Percentiles rank a stretch among this genome's conserved stretches.
These are phyloP conservation scores for Fagopyrum esculentum DNA, from an alignment of 148 eudicot species.

Conservation along the genomic window DNA sequence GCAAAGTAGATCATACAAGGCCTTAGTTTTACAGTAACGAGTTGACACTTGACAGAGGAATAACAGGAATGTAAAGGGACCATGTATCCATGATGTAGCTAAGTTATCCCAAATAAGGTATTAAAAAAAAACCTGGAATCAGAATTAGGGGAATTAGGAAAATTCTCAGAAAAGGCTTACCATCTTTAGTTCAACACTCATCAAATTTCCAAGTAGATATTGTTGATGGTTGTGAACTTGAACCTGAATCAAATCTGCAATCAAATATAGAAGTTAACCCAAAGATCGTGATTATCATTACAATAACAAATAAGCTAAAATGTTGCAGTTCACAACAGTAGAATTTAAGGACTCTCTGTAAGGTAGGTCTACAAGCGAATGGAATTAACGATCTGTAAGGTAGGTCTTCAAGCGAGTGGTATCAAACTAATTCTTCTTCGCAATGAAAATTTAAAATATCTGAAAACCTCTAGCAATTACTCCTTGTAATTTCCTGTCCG, in stretches of 20 bases:
- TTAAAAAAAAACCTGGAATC: not conserved
- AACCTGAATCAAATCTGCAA: conserved; percentile 3
- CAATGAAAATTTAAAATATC: not conserved
- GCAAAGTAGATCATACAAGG: not conserved
- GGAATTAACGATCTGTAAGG: not conserved
- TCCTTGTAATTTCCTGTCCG: not conserved
- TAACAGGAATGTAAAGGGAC: not conserved
- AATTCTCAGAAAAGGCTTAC: not conserved
- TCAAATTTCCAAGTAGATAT: not conserved
- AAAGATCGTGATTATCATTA: not conserved
- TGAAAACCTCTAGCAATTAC: not conserved
- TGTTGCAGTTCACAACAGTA: not conserved
- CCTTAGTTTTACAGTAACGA: not conserved
- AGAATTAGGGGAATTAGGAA: not conserved
- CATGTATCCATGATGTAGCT: not conserved
- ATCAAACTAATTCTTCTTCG: not conserved
- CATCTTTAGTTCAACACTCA: not conserved
- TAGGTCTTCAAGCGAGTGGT: too few species aligned
- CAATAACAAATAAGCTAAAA: not conserved
- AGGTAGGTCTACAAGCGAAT: not conserved
- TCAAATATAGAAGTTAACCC: not conserved
- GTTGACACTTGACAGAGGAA: too few species aligned
- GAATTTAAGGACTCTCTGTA: not conserved
- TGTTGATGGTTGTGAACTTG: not conserved
- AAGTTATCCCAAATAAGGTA: not conserved